Conservation (phyloP, 805 yeast genomes). For the Wickerhamomyces kurtzmanii region DNA sequence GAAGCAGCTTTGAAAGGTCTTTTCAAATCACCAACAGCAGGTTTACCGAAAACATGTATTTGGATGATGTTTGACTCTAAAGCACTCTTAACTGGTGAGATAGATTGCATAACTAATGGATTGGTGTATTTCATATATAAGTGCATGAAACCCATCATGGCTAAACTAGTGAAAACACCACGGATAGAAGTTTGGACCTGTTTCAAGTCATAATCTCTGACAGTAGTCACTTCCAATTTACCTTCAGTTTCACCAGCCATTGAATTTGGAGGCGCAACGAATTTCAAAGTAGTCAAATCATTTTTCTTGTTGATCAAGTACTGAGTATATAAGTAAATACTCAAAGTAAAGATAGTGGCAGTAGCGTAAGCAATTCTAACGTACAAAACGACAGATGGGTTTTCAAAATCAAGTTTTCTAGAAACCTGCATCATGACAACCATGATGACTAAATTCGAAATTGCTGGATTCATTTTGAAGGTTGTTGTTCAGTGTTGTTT, state of each 20-base stretch:
- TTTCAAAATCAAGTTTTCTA: conserved; percentile 79
- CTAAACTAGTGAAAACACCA: conserved; percentile 78
- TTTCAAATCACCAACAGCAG: conserved; percentile 84
- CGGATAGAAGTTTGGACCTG: conserved; percentile 76
- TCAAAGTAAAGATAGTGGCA: conserved; percentile 56
- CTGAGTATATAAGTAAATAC: conserved; percentile 58
- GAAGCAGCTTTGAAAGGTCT: conserved; percentile 93
- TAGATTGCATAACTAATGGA: conserved; percentile 91
- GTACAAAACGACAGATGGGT: conserved; percentile 62
- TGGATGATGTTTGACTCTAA: conserved; percentile 84
- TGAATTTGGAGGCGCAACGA: conserved; percentile 76
- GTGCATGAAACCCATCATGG: conserved; percentile 99
- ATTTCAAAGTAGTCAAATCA: conserved; percentile 87
- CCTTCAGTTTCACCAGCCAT: conserved; percentile 67
- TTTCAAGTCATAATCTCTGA: conserved; percentile 87
- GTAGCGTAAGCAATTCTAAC: conserved; percentile 66
- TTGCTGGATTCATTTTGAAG: conserved; percentile 70
- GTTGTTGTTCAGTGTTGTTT: neutral
- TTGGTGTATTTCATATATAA: conserved; percentile 94
- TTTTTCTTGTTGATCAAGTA: conserved; percentile 59
- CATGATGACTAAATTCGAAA: conserved; percentile 82
- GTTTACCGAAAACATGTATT: conserved; percentile 77
- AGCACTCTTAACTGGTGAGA: conserved; percentile 84
- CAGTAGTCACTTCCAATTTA: conserved; percentile 79
- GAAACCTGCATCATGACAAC: conserved; percentile 94